Evolutionary conservation across 257 asterid species (phyloP).

Genomic region (Forsythia viridissima): DNA sequence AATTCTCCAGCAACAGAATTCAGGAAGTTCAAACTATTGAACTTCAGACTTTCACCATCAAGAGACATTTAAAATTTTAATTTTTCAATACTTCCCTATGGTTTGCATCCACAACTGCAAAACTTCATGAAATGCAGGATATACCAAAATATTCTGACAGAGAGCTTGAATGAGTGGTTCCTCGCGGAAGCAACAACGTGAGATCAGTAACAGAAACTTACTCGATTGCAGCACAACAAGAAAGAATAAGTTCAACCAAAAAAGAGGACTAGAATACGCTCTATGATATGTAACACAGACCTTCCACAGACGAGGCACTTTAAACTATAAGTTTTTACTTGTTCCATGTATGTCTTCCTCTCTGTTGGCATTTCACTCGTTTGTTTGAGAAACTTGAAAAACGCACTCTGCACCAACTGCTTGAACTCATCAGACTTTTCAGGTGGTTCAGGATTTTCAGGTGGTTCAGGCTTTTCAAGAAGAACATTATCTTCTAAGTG

Average conservation of each 20-base stretch:
- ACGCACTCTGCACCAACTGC: constrained; percentile 59
- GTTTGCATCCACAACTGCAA: constrained; percentile 6
- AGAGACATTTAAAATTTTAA: constrained; percentile 8
- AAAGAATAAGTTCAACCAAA: constrained; percentile 31
- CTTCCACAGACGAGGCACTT: constrained; percentile 78
- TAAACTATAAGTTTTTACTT: constrained; percentile 54
- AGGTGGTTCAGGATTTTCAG: constrained; percentile 62
- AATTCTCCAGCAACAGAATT: constrained; percentile 6
- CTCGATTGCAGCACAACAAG: constrained; percentile 18
- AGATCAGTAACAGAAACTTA: constrained; percentile 28
- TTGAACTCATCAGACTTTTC: constrained; percentile 71
- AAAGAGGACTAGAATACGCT: constrained; percentile 25
- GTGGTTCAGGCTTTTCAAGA: constrained; percentile 50
- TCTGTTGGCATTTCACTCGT: constrained; percentile 52
- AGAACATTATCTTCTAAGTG: constrained; percentile 31
- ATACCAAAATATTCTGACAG: constrained; percentile 16
- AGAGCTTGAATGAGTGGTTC: constrained; percentile 22
- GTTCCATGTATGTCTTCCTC: constrained; percentile 50
- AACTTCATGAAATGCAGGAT: constrained; percentile 18
- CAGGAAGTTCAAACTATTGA: constrained; percentile 10
- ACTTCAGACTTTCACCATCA: constrained; percentile 14
- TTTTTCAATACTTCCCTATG: constrained; percentile 6
- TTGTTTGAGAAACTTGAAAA: constrained; percentile 66
- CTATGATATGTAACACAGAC: constrained; percentile 61
- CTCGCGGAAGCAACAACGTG: constrained; percentile 2